Base-by-base conservation (phyloP, 129 eudicot genomes). In the Flaveria bidentis region DNA sequence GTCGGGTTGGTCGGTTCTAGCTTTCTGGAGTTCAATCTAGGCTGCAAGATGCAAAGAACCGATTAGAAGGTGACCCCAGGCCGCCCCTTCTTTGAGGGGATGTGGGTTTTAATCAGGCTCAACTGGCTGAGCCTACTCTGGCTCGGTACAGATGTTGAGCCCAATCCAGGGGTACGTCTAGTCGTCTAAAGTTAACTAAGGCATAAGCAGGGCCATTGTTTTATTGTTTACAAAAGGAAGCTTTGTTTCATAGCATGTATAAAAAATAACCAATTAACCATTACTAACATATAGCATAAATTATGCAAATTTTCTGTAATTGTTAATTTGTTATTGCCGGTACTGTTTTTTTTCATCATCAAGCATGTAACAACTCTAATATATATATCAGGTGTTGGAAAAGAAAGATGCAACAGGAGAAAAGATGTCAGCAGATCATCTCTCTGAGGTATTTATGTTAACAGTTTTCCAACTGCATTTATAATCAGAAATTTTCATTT, bases 311-410 rank as follows among this genome's bases (percentile, higher is more conserved):
- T 28, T 13, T 76, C 5, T 30, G 9, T 0, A 5, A 4, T 30
- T 76, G 14, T 58, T 58, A 14, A 12, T 33, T 76, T 20, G 23
- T 60, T 22, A 5, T 10, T 55, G 20, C 2, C 2, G 1, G 33
- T 39, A 57, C 68, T 63, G 12, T 30, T 56, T 30, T 62, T 12
- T 41, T 20, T 76, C 13, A 53, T 52, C 55, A 14, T 57, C 67
- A 76, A 51, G n/a, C 53, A 1, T 75, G 23, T 65, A 66, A 30
- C 42, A n/a, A 25, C 53, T 47, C 63, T 71, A 18, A 18, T 58
- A 28, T 30, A 8, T 80, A 8, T 80, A 33, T 78, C 84, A 91
- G 97, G 89, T 91, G 52, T 79, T 91, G 87, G 93, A 91, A 72
- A 87, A 77, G 64, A 84, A 84, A 76, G 87, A 84, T 36, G 72